These are phyloP conservation scores for Xylariaceae sp. DNA, from an alignment of 2,329 filamentous ascomycete species.

Conservation along the genomic window DNA sequence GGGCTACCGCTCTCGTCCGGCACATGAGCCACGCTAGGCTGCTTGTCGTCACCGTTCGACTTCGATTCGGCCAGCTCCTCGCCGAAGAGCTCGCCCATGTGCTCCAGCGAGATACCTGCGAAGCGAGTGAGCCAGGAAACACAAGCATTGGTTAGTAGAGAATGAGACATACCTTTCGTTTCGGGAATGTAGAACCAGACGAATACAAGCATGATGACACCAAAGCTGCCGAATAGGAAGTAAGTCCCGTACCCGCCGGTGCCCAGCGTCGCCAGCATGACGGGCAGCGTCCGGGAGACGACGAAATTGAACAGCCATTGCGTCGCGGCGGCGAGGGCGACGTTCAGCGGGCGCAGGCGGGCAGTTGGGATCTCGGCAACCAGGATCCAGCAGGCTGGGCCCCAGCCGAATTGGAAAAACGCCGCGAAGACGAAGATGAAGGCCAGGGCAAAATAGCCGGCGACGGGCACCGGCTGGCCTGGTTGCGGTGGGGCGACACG, in stretches of 20 bases:
- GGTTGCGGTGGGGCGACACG: conserved; percentile 51
- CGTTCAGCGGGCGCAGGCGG: conserved; percentile 47
- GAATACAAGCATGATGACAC: conserved; percentile 57
- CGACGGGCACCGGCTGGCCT: conserved; percentile 49
- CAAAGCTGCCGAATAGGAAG: conserved; percentile 60
- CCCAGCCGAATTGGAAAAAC: conserved; percentile 64
- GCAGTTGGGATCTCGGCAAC: conserved; percentile 63
- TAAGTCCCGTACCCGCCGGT: conserved; percentile 48
- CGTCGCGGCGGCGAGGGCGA: conserved; percentile 56
- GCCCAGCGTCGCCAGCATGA: conserved; percentile 53
- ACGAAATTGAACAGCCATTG: conserved; percentile 65
- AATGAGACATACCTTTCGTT: conserved; percentile 32
- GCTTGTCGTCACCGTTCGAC: conserved; percentile 16
- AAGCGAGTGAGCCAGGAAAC: conserved; percentile 24
- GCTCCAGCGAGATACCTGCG: conserved; percentile 55
- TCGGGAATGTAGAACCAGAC: conserved; percentile 54
- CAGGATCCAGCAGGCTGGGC: conserved; percentile 61
- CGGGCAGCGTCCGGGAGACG: conserved; percentile 58
- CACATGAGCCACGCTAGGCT: conserved; percentile 23
- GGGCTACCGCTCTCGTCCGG: conserved; percentile 13
- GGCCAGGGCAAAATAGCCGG: conserved; percentile 62
- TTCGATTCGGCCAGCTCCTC: conserved; percentile 19
- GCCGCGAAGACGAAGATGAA: conserved; percentile 65
- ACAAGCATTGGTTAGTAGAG: not conserved
- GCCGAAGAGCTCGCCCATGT: conserved; percentile 57